Base-by-base conservation (phyloP, 768 basidiomycete genomes). In the Pulveroboletus ravenelii region DNA sequence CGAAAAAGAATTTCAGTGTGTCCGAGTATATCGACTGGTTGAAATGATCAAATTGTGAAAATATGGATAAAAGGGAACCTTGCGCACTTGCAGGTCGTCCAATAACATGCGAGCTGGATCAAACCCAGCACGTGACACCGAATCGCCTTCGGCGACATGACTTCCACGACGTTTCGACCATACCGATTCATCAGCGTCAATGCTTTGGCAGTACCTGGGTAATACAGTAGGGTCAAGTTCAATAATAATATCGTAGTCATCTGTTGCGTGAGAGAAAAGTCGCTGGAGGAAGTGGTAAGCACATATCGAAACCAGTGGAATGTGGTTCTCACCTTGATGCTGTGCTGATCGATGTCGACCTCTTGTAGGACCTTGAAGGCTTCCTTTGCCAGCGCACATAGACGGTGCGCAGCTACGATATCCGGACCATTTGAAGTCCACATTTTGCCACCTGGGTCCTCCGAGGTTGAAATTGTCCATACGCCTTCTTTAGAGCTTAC, bases 161-260 rank as follows among this genome's bases (percentile, higher is more conserved):
- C 25, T 20, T 9, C 15, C 9, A 27, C 61, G 61, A 64, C 73
- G 52, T 65, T 73, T 53, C 55, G 72, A 65, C 66, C 85, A 78
- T 1, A 78, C 62, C 2, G 67, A 65, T 2, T 72, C 51, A 54
- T 87, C 77, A 1, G 78, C 76, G 5, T 73, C 56, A 14, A 93
- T 60, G 41, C 84, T 82, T 62, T 97, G 90, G 53, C 78, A 70
- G 63, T 92, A 89, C 18, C 90, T 81, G 1, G 91, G 81, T 2
- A 92, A 68, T 3, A 76, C 67, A 13, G 72, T 45, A 0, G 83
- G 74, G 38, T 93, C 76, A 18, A 98, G 77, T 51, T 87, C 78
- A 31, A 98, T 73, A 8, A 96, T 56, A 57, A 97, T 78, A 59
- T 96, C 87, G 62, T 96, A 99, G 60, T 93, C 88, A 3, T 81